Base-by-base conservation (phyloP, 208 protist species). In the Spongospora subterranea region DNA sequence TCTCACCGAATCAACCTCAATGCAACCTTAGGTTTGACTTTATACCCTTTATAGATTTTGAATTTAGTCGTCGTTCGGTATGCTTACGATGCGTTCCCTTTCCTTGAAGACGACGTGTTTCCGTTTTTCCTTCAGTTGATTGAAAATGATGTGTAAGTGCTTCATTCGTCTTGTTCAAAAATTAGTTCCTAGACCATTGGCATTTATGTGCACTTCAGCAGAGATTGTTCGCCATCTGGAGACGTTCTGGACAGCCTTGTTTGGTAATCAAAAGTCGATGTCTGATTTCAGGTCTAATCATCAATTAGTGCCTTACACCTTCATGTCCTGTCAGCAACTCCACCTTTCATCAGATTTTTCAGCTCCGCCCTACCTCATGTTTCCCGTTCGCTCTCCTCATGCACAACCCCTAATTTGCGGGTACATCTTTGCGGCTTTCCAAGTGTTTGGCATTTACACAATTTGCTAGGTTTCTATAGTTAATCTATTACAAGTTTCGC, bases 31-130 rank as follows among this genome's bases (percentile, higher is more conserved):
- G 24, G 50, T 29, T 24, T 60, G 50, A 60, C 13, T 24, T 60
- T 24, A 60, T 24, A 29, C 50, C 24, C 24, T 60, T 24, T 6
- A 40, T n/a, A 82, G 71, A 35, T 82, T 82, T 20, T 82, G 17
- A 20, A 82, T 35, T 40, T 39, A 82, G 71, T 82, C 17, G 17
- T 82, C 13, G 6, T 45, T 20, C 6, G 71, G 17, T 82, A 82
- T 43, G 17, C 71, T 20, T 82, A 82, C 35, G 71, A 82, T 43
- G n/a, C 35, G 6, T 43, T 39, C 13, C 71, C 71, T 13, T 82
- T 82, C 35, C 71, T 82, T 6, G 71, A 82, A 82, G 71, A 82
- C n/a, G 71, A 82, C 71, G 71, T 82, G 6, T 82, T 82, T n/a
- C 71, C 71, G 71, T 82, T 82, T n/a, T 82, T 45, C n/a, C 13